Evolutionary conservation across 805 yeast genomes (phyloP).

Genomic region (Lachancea cidri): DNA sequence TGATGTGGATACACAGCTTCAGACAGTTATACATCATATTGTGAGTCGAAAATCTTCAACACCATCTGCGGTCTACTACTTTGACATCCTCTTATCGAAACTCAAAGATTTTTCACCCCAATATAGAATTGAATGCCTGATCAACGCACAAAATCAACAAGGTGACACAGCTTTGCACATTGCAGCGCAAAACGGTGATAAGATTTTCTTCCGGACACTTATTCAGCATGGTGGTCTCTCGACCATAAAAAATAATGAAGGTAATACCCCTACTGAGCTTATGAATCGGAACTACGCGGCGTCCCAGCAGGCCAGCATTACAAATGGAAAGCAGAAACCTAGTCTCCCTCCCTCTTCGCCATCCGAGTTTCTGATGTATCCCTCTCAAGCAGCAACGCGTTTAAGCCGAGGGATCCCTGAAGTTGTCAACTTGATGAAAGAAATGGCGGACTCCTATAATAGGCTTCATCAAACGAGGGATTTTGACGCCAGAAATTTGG

Average conservation of each 20-base stretch:
- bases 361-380: conserved; percentile 26
- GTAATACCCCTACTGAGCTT: conserved; percentile 25
- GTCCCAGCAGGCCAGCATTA: background rate
- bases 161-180: conserved; percentile 91
- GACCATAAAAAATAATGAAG: conserved; percentile 44
- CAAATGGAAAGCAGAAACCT: conserved; percentile 7
- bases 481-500: conserved; percentile 34
- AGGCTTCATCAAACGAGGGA: conserved; percentile 43
- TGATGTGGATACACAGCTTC: conserved; percentile 64
- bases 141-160: conserved; percentile 63
- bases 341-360: conserved; percentile 8
- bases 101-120: conserved; percentile 59
- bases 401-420: conserved; percentile 27
- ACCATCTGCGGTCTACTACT: conserved; percentile 78
- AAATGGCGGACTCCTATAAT: conserved; percentile 51
- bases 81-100: conserved; percentile 70
- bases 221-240: conserved; percentile 31
- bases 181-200: conserved; percentile 73
- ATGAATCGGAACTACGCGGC: conserved; percentile 35
- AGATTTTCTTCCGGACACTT: conserved; percentile 24
- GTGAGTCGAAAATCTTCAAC: conserved; percentile 65
- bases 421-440: conserved; percentile 28
- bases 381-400: conserved; percentile 32
- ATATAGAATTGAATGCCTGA: conserved; percentile 51
- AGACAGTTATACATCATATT: conserved; percentile 83